phyloP scores from a whole-genome alignment of 2,329 filamentous ascomycete genomes.

The Falciphora oryzae region DNA sequence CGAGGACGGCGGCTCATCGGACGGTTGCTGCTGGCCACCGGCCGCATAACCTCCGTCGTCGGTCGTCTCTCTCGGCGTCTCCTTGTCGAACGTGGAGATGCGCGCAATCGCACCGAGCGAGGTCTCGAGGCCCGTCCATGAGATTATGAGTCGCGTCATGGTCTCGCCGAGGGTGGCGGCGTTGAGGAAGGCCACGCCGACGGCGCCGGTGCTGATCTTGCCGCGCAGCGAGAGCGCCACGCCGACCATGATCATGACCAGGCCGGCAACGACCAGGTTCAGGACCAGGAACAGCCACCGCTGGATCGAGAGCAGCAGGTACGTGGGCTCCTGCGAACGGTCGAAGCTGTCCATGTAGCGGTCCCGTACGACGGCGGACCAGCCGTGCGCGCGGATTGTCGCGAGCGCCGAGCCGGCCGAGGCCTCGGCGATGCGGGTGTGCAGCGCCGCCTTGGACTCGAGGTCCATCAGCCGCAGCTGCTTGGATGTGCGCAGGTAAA shows the following conservation, averaged over 20 bases:
- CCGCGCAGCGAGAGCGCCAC: conserved; percentile 28
- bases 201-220: conserved; percentile 4
- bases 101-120: conserved; percentile 50
- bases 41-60: conserved; percentile 10
- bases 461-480: conserved; percentile 56
- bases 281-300: conserved; percentile 49
- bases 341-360: conserved; percentile 44
- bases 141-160: conserved; percentile 36
- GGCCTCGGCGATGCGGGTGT: conserved; percentile 2
- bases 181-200: conserved; percentile 10
- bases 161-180: conserved; percentile 22
- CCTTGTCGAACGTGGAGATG: conserved; percentile 45
- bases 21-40: background rate
- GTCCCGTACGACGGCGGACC: conserved; percentile 30
- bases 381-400: conserved; percentile 53
- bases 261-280: conserved; percentile 37
- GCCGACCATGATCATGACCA: conserved; percentile 37
- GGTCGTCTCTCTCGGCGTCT: conserved; percentile 32
- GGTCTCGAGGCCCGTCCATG: conserved; percentile 54
- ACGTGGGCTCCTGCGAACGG: conserved; percentile 49
- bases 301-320: conserved; percentile 52
- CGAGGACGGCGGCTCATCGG: background rate
- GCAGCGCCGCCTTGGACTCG: conserved; percentile 44
- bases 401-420: conserved; percentile 36
- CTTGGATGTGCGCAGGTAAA: conserved; percentile 55